phyloP scores from a whole-genome alignment of 352 stramenopile species.

The Globisporangium lucens region DNA sequence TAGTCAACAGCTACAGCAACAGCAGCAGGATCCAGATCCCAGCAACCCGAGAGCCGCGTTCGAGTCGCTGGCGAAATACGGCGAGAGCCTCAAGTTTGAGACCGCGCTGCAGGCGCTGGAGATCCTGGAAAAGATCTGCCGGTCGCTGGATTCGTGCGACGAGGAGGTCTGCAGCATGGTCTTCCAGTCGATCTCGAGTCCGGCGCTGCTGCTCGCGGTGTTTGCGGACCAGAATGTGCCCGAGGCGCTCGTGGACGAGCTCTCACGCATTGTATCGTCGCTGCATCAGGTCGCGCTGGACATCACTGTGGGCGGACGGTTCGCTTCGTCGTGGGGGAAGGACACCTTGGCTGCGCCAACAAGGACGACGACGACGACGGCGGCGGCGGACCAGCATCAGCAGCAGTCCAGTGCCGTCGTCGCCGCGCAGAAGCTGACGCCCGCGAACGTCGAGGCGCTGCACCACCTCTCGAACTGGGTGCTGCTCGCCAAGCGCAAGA shows the following conservation, averaged over 20 bases:
- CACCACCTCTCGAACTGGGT: constrained; percentile 81
- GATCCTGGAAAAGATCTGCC: constrained; percentile 35
- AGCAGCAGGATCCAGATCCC: background rate
- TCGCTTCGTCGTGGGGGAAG: constrained; percentile 20
- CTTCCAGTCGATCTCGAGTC: constrained; percentile 46
- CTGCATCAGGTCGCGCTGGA: constrained; percentile 48
- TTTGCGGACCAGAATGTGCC: constrained; percentile 34
- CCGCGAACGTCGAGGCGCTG: constrained; percentile 71
- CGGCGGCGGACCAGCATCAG: background rate
- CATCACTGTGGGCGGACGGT: constrained; percentile 43
- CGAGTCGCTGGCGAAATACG: constrained; percentile 45
- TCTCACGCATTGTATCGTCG: constrained; percentile 47
- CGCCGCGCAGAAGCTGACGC: constrained; percentile 27
- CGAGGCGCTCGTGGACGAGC: constrained; percentile 48
- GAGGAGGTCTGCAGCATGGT: constrained; percentile 24
- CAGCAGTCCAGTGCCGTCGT: constrained; percentile 6
- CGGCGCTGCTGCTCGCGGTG: constrained; percentile 65
- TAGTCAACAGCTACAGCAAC: background rate
- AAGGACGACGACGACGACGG: background rate
- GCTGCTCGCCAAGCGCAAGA: constrained; percentile 69
- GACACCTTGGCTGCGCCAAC: background rate
- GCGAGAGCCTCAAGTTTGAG: constrained; percentile 50
- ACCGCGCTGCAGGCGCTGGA: constrained; percentile 60
- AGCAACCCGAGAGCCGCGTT: constrained; percentile 35
- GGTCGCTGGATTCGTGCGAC: constrained; percentile 13